A percentile compares a stretch with the other conserved stretches of the same genome.
Conservation (phyloP, 1,284 basidiomycete genomes). For the Microbotryomycetes sp. region DNA sequence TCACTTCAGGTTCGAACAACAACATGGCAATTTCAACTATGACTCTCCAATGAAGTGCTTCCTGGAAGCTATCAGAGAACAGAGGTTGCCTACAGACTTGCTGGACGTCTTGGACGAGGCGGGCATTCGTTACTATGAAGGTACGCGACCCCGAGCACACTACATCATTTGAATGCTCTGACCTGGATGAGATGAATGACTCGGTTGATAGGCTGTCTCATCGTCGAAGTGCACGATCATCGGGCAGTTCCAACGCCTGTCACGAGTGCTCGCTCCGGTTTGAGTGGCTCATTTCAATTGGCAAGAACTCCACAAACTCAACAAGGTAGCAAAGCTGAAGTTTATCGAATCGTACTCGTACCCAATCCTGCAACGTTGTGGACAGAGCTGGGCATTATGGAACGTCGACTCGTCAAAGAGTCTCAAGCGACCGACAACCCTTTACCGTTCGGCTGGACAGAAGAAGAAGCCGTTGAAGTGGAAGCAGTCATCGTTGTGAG, state of each 20-base stretch:
- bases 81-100: conserved; percentile 37
- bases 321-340: conserved; percentile 19
- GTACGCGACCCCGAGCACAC: neutral
- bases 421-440: conserved; percentile 6
- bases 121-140: conserved; percentile 35
- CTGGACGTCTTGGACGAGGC: conserved; percentile 37
- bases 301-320: conserved; percentile 10
- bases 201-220: conserved; percentile 31
- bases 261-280: neutral
- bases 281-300: neutral
- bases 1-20: conserved; percentile 38
- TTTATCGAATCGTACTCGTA: conserved; percentile 36
- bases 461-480: conserved; percentile 34
- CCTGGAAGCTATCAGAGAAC: conserved; percentile 37
- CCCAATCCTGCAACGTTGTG: conserved; percentile 36
- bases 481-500: conserved; percentile 34
- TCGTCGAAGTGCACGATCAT: conserved; percentile 39
- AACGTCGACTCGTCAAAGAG: conserved; percentile 12
- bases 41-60: conserved; percentile 35
- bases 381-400: conserved; percentile 34
- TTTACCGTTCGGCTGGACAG: conserved; percentile 13
- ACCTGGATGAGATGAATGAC: neutral
- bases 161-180: neutral
- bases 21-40: conserved; percentile 33
- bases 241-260: conserved; percentile 9